These are phyloP conservation scores for Hebeloma cylindrosporum DNA, from an alignment of 768 basidiomycete species.

Conservation along the genomic window DNA sequence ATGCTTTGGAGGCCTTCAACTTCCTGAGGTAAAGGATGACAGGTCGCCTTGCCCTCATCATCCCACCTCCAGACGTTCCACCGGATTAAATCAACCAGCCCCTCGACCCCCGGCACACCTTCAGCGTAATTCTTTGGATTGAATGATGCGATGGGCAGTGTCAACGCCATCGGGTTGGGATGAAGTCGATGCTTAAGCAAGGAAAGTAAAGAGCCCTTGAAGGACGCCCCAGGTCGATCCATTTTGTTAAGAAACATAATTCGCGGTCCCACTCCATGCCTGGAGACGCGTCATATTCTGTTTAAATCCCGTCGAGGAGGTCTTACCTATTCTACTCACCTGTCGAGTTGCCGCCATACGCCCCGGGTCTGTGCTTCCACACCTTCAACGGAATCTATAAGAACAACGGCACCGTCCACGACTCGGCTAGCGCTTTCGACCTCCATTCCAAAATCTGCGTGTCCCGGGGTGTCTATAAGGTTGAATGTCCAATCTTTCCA, in stretches of 20 bases:
- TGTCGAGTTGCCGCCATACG: slow-evolving; percentile 85
- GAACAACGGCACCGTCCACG: slow-evolving; percentile 84
- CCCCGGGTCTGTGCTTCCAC: slow-evolving; percentile 90
- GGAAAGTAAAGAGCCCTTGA: slow-evolving; percentile 69
- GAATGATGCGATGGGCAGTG: slow-evolving; percentile 80
- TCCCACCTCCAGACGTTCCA: slow-evolving; percentile 85
- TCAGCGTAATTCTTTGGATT: slow-evolving; percentile 59
- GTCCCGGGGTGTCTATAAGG: slow-evolving; percentile 88
- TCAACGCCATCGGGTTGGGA: slow-evolving; percentile 65
- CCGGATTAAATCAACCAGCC: slow-evolving; percentile 78
- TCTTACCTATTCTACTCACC: slow-evolving; percentile 52
- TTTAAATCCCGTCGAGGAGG: neutral
- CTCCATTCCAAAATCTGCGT: slow-evolving; percentile 97
- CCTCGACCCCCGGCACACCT: slow-evolving; percentile 84
- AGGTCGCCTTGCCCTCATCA: slow-evolving; percentile 42
- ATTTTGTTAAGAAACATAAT: slow-evolving; percentile 87
- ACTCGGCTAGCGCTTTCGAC: slow-evolving; percentile 92
- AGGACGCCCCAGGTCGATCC: slow-evolving; percentile 84
- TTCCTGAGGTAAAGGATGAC: slow-evolving; percentile 52
- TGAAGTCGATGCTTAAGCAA: slow-evolving; percentile 75
- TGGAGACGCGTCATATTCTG: slow-evolving; percentile 26
- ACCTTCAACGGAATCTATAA: slow-evolving; percentile 89
- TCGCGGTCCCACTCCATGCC: slow-evolving; percentile 77
- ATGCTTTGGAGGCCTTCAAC: slow-evolving; percentile 41
- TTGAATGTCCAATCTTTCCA: slow-evolving; percentile 88